These are phyloP conservation scores for Penicillium italicum DNA, from an alignment of 2,329 filamentous ascomycete genomes.

Conservation along the genomic window DNA sequence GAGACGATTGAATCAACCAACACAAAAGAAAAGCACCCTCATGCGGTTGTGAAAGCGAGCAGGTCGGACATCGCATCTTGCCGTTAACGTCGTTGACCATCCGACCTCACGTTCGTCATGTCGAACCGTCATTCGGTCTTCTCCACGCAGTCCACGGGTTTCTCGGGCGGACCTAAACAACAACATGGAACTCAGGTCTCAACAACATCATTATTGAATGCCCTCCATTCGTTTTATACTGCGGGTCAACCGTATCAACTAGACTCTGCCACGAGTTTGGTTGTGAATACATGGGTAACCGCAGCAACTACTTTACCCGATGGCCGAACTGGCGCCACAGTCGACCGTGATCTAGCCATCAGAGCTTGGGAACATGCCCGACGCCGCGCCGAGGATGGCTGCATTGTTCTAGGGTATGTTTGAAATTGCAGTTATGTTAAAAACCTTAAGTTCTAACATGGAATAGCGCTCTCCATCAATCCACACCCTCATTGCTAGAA, in stretches of 20 bases:
- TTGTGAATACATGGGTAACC: slow-evolving; percentile 93
- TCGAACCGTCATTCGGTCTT: slow-evolving; percentile 61
- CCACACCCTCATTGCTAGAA: slow-evolving; percentile 75
- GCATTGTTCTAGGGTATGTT: slow-evolving; percentile 78
- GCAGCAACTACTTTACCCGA: slow-evolving; percentile 67
- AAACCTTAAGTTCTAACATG: slow-evolving; percentile 16
- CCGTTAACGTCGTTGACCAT: neutral
- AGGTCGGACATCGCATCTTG: slow-evolving; percentile 9
- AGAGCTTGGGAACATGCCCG: slow-evolving; percentile 96
- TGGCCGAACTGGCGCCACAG: slow-evolving; percentile 68
- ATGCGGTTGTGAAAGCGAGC: slow-evolving; percentile 8
- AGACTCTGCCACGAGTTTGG: slow-evolving; percentile 84
- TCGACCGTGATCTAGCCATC: slow-evolving; percentile 73
- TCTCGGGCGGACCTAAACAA: slow-evolving; percentile 52
- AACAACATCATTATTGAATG: slow-evolving; percentile 87
- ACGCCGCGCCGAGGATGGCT: slow-evolving; percentile 90
- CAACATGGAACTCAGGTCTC: slow-evolving; percentile 77
- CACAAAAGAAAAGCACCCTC: neutral
- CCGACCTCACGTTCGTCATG: slow-evolving; percentile 43
- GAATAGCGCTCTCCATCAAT: slow-evolving; percentile 77
- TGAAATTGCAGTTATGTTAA: neutral
- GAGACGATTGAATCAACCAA: neutral
- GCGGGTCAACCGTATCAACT: slow-evolving; percentile 78
- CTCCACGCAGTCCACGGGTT: slow-evolving; percentile 56
- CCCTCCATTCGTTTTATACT: slow-evolving; percentile 83